Conservation (phyloP, 1,139 yeast species). For the Saccharomycopsis hybrid region DNA sequence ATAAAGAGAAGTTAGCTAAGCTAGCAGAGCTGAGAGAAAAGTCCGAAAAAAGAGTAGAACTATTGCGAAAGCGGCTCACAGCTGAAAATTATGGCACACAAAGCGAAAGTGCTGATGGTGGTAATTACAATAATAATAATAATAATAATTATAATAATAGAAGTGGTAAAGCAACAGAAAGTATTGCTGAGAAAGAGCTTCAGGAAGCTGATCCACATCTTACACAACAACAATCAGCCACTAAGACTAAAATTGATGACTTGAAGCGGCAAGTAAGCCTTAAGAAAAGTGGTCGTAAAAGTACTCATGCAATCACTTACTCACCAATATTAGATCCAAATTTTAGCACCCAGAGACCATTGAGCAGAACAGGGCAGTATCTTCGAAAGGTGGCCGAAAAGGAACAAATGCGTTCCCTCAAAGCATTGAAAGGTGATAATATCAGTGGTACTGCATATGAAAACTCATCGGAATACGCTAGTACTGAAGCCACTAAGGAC, state of each 20-base stretch:
- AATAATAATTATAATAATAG: no score
- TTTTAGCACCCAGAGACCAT: background rate
- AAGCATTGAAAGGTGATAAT: no score
- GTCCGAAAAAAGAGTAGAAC: conserved; percentile 19
- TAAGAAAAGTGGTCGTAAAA: conserved; percentile 1
- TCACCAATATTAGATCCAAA: conserved; percentile 9
- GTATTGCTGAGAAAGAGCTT: background rate
- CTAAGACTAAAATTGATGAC: conserved; percentile 8
- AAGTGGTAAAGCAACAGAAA: background rate
- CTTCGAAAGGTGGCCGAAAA: background rate
- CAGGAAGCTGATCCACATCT: background rate
- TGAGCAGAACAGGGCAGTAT: conserved; percentile 15
- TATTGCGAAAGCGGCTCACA: conserved; percentile 15
- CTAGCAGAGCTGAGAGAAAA: conserved; percentile 11
- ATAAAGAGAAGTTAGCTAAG: conserved; percentile 19
- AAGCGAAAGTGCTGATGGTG: no score
- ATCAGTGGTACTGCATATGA: no score
- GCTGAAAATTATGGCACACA: no score
- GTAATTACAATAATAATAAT: no score
- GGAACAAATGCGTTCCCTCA: no score
- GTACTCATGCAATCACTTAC: background rate
- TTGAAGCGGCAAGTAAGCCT: conserved; percentile 6
- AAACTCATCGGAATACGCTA: no score
- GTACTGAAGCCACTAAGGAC: no score
- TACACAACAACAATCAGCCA: background rate